Evolutionary conservation across 352 stramenopile genomes (phyloP).

Genomic region (Globisporangium perplexum): DNA sequence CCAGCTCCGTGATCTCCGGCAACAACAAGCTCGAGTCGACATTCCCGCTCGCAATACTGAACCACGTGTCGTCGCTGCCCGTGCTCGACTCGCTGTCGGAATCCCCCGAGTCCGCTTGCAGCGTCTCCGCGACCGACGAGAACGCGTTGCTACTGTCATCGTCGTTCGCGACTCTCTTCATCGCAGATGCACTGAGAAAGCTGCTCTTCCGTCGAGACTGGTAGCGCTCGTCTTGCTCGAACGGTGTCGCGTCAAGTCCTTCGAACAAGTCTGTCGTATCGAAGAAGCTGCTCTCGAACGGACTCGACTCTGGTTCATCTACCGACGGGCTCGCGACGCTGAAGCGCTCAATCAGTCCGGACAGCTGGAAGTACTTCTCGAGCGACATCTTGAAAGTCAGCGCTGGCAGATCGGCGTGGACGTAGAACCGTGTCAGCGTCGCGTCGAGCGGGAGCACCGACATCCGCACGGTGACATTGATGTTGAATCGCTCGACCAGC

Average conservation of each 20-base stretch:
- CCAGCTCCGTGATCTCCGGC: slow-evolving; percentile 1
- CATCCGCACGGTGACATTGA: slow-evolving; percentile 81
- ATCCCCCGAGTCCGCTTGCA: slow-evolving; percentile 24
- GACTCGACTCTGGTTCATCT: slow-evolving; percentile 2
- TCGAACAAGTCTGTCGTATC: slow-evolving; percentile 15
- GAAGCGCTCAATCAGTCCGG: slow-evolving; percentile 57
- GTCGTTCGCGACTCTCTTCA: slow-evolving; percentile 47
- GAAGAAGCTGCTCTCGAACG: slow-evolving; percentile 12
- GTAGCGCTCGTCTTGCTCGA: slow-evolving; percentile 24
- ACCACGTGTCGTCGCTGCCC: slow-evolving; percentile 87
- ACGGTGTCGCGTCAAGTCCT: slow-evolving; percentile 12
- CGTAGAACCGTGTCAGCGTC: slow-evolving; percentile 75
- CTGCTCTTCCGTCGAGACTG: slow-evolving; percentile 18
- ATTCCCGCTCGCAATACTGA: slow-evolving; percentile 78
- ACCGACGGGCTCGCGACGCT: slow-evolving; percentile 16
- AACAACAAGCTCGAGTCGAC: slow-evolving; percentile 25
- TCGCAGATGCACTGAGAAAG: slow-evolving; percentile 41
- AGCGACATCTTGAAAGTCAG: slow-evolving; percentile 83
- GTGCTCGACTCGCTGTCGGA: slow-evolving; percentile 64
- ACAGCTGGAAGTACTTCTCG: slow-evolving; percentile 78
- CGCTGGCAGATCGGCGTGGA: slow-evolving; percentile 77
- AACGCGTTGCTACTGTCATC: slow-evolving; percentile 20
- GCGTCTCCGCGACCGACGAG: slow-evolving; percentile 11
- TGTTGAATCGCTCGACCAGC: slow-evolving; percentile 80
- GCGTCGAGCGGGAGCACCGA: slow-evolving; percentile 82